Conservation (phyloP, 2,329 filamentous ascomycete genomes). For the Calycina herbarum region DNA sequence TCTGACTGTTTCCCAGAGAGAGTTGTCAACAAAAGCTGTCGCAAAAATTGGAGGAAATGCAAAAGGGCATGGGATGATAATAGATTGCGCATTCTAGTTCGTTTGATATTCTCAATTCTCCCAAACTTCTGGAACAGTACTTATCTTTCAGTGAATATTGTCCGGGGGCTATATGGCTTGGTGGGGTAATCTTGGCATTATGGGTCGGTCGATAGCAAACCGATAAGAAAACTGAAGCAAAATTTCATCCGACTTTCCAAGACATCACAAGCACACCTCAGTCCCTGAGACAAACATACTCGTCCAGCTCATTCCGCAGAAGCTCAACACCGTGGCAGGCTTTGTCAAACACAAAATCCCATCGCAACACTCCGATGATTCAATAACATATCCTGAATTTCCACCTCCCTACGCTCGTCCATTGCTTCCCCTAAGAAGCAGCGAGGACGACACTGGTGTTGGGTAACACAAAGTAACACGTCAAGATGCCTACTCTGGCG, state of each 20-base stretch:
- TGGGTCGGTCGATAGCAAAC: too few relatives aligned
- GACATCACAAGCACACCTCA: neutral
- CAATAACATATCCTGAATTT: conserved; percentile 44
- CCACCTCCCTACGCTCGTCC: conserved; percentile 34
- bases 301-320: neutral
- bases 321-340: conserved; percentile 6
- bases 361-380: conserved; percentile 38
- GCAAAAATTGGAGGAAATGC: too few relatives aligned
- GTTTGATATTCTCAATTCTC: too few relatives aligned
- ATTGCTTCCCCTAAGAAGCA: conserved; percentile 37
- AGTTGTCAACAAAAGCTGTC: too few relatives aligned
- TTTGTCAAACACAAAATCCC: neutral
- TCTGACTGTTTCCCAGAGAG: too few relatives aligned
- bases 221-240: too few relatives aligned
- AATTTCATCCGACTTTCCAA: neutral
- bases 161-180: too few relatives aligned
- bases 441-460: conserved; percentile 44
- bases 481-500: conserved; percentile 48
- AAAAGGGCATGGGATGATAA: too few relatives aligned
- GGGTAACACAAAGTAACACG: conserved; percentile 31
- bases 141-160: too few relatives aligned
- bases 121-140: too few relatives aligned
- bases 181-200: too few relatives aligned
- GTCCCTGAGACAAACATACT: neutral
- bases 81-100: too few relatives aligned